phyloP scores from a whole-genome alignment of 2,329 filamentous ascomycete genomes.

The Fusarium sulawesiense region DNA sequence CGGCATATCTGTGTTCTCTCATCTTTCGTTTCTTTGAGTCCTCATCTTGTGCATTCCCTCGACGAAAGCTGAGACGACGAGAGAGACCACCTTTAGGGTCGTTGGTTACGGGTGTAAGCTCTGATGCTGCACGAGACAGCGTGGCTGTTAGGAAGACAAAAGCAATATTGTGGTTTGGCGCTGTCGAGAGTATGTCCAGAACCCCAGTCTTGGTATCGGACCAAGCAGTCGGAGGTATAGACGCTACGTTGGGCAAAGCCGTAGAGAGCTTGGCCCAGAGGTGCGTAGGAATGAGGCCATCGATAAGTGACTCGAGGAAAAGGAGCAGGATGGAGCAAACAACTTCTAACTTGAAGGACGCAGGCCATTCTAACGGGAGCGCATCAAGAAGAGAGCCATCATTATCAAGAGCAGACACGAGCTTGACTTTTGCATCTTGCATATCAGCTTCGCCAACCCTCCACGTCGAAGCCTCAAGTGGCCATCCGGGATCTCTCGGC shows the following conservation, averaged over 20 bases:
- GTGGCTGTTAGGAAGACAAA: slow-evolving; percentile 90
- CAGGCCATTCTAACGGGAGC: slow-evolving; percentile 71
- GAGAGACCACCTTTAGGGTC: slow-evolving; percentile 51
- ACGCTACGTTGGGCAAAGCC: slow-evolving; percentile 58
- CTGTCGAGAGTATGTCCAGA: slow-evolving; percentile 78
- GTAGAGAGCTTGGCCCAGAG: slow-evolving; percentile 78
- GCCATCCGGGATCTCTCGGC: slow-evolving; percentile 69
- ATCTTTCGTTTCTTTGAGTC: slow-evolving; percentile 60
- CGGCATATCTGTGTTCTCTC: slow-evolving; percentile 71
- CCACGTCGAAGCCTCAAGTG: slow-evolving; percentile 62
- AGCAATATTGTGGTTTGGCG: slow-evolving; percentile 84
- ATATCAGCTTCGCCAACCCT: slow-evolving; percentile 39
- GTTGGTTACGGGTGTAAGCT: slow-evolving; percentile 57
- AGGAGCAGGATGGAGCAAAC: slow-evolving; percentile 76
- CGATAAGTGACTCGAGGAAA: slow-evolving; percentile 79
- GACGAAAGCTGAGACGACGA: slow-evolving; percentile 61
- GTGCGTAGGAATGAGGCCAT: slow-evolving; percentile 78
- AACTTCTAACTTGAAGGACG: slow-evolving; percentile 78
- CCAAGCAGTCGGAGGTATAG: slow-evolving; percentile 45
- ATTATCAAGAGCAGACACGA: slow-evolving; percentile 78
- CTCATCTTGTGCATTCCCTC: slow-evolving; percentile 47
- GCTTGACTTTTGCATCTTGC: slow-evolving; percentile 47
- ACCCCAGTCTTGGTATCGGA: slow-evolving; percentile 63
- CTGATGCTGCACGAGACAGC: slow-evolving; percentile 66
- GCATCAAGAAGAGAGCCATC: slow-evolving; percentile 70